These are phyloP conservation scores for Pythium brachiatum DNA, from an alignment of 352 stramenopile species.

Conservation along the genomic window DNA sequence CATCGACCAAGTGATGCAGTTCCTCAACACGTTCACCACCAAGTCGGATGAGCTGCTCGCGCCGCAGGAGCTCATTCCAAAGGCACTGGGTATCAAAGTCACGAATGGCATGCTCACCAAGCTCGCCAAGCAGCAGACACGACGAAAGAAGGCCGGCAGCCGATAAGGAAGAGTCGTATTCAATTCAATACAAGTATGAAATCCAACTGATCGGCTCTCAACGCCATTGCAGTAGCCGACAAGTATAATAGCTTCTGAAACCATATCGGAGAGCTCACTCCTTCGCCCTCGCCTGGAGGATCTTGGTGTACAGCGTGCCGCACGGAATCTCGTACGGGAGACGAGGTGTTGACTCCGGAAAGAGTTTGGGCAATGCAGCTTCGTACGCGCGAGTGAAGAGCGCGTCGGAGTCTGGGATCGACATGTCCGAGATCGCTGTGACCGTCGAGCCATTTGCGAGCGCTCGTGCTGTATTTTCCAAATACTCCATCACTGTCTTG, in stretches of 20 bases:
- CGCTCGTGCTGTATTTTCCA: neutral
- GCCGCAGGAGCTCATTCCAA: conserved; percentile 38
- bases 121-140: conserved; percentile 65
- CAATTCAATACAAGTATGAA: neutral
- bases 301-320: neutral
- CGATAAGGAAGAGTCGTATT: conserved; percentile 11
- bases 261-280: neutral
- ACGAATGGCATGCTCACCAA: conserved; percentile 77
- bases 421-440: neutral
- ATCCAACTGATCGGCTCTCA: neutral
- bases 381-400: neutral
- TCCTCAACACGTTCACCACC: conserved; percentile 82
- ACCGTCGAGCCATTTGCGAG: neutral
- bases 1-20: conserved; percentile 85
- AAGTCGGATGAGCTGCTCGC: conserved; percentile 55
- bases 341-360: neutral
- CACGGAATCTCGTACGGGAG: neutral
- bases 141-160: conserved; percentile 38
- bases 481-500: neutral
- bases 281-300: neutral
- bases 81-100: conserved; percentile 68
- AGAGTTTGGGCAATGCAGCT: neutral
- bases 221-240: neutral
- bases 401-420: neutral
- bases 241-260: neutral